Evolutionary conservation across 2,329 filamentous ascomycete genomes (phyloP).

Genomic region (Fusarium tanahbumbuense): DNA sequence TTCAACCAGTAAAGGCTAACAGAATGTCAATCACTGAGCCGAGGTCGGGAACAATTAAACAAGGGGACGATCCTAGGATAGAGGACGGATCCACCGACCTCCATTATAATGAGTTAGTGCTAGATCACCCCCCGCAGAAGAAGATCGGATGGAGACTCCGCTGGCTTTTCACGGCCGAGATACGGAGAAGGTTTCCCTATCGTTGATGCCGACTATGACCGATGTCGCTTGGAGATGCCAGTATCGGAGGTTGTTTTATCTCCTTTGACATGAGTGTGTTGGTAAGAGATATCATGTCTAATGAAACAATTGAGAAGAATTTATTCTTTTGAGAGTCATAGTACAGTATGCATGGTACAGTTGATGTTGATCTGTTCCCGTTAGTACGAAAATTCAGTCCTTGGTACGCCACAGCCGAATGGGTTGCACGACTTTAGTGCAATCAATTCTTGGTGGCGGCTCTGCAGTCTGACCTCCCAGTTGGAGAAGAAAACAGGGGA

Average conservation of each 20-base stretch:
- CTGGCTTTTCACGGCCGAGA: slow-evolving; percentile 33
- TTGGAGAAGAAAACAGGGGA: slow-evolving; percentile 8
- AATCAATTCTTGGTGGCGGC: slow-evolving; percentile 18
- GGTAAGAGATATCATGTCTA: not conserved
- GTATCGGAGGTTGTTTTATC: slow-evolving; percentile 18
- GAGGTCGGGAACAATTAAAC: slow-evolving; percentile 34
- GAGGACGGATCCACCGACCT: slow-evolving; percentile 12
- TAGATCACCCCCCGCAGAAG: slow-evolving; percentile 28
- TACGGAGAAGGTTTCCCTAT: slow-evolving; percentile 20
- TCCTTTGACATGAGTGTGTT: slow-evolving; percentile 8
- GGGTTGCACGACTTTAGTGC: not conserved
- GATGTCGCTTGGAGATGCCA: slow-evolving; percentile 34
- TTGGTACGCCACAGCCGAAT: slow-evolving; percentile 33
- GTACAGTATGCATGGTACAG: not conserved
- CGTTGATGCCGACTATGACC: slow-evolving; percentile 14
- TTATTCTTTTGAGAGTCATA: not conserved
- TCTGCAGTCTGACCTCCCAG: slow-evolving; percentile 9
- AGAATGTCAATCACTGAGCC: slow-evolving; percentile 28
- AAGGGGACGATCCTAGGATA: slow-evolving; percentile 10
- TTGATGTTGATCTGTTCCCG: not conserved
- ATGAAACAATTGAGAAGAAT: not conserved
- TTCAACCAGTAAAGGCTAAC: slow-evolving; percentile 14
- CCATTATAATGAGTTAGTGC: slow-evolving; percentile 5
- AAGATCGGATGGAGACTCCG: slow-evolving; percentile 20
- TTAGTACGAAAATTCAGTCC: slow-evolving; percentile 4